These are phyloP conservation scores for Boletus reticulatus DNA, from an alignment of 768 basidiomycete species.

Conservation along the genomic window DNA sequence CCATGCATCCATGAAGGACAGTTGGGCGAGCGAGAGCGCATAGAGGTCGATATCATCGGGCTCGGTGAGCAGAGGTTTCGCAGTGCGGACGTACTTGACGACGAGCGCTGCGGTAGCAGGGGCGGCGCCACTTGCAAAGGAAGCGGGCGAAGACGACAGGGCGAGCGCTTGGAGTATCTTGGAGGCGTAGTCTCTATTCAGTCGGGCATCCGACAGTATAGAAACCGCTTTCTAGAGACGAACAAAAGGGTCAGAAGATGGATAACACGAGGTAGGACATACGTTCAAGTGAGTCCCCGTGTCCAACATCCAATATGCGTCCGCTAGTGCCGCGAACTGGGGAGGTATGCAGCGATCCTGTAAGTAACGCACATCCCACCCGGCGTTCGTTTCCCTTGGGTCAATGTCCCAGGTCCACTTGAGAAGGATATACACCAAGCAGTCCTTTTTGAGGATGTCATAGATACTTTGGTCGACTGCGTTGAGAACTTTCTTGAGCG, in stretches of 20 bases:
- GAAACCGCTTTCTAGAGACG: constrained; percentile 59
- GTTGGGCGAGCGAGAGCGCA: constrained; percentile 60
- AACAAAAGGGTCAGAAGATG: neutral
- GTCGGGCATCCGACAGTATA: constrained; percentile 67
- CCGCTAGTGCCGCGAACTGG: constrained; percentile 71
- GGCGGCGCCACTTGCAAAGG: constrained; percentile 19
- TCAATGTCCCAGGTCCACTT: constrained; percentile 79
- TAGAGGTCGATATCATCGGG: constrained; percentile 74
- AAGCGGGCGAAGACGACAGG: constrained; percentile 40
- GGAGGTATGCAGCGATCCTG: constrained; percentile 65
- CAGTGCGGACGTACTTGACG: constrained; percentile 71
- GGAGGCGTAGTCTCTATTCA: constrained; percentile 74
- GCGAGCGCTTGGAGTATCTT: constrained; percentile 67
- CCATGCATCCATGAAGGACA: constrained; percentile 72
- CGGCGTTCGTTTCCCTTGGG: constrained; percentile 39
- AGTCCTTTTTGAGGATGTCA: constrained; percentile 77
- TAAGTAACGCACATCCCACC: constrained; percentile 40
- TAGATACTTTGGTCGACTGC: constrained; percentile 62
- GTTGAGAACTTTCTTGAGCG: constrained; percentile 56
- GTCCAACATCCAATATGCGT: constrained; percentile 85
- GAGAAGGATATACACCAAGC: constrained; percentile 75
- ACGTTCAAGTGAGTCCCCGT: constrained; percentile 63
- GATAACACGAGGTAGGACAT: constrained; percentile 27
- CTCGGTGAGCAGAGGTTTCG: constrained; percentile 67
- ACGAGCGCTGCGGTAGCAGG: constrained; percentile 41